Conservation (phyloP, 73 alveolate species). For the Durusdinium trenchii region DNA sequence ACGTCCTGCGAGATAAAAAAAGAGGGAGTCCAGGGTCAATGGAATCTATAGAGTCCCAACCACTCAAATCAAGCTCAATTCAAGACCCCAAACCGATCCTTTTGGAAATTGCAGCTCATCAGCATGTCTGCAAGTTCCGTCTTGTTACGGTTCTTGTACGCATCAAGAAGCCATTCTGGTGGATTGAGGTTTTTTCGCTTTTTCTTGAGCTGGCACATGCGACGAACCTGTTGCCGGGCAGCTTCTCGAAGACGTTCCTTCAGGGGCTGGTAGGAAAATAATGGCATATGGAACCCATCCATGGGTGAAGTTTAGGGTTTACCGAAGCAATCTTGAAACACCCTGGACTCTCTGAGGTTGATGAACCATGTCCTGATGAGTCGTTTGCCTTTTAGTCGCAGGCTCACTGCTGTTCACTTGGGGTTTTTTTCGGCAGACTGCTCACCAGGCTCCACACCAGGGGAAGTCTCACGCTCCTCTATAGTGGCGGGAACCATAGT, state of each 20-base stretch:
- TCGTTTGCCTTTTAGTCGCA: no score
- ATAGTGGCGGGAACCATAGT: no score
- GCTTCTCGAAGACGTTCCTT: neutral
- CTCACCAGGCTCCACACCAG: no score
- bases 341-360: neutral
- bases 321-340: no score
- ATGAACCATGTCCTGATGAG: neutral
- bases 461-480: no score
- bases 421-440: no score
- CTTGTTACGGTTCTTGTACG: neutral
- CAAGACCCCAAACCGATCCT: neutral
- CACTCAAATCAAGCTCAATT: no score
- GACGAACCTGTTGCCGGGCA: neutral
- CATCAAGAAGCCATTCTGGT: neutral
- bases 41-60: no score
- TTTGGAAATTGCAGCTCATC: neutral
- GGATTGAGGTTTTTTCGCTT: neutral
- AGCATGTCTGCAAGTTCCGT: neutral
- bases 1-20: neutral
- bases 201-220: neutral
- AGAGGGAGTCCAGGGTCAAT: no score
- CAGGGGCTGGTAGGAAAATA: neutral
- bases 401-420: no score
- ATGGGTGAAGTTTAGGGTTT: neutral
- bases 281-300: no score